Conservation (phyloP, 306 rosid genomes). For the Morella rubra region DNA sequence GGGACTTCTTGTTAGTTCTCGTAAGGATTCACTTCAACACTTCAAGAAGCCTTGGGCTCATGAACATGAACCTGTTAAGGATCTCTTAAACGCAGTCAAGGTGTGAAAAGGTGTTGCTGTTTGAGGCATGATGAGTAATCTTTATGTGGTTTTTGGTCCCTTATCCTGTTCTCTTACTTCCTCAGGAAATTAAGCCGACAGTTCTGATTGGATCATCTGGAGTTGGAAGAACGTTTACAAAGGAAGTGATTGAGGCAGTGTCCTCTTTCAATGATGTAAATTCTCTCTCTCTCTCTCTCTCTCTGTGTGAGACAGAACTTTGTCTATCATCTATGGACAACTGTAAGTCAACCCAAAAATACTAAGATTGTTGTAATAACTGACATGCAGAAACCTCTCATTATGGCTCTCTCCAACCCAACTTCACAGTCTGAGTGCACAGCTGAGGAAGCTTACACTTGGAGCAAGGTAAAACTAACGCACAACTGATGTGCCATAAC, state of each 20-base stretch:
- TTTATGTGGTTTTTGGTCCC: constrained; percentile 8
- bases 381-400: constrained; percentile 74
- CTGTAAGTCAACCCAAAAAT: constrained; percentile 6
- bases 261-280: constrained; percentile 63
- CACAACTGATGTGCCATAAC: constrained; percentile 1
- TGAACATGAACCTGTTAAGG: constrained; percentile 75
- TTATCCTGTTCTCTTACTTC: not conserved
- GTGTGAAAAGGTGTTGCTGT: constrained; percentile 29
- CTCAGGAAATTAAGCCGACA: constrained; percentile 80
- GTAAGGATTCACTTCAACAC: constrained; percentile 79
- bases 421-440: constrained; percentile 94
- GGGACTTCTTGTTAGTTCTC: constrained; percentile 87
- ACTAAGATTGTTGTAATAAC: constrained; percentile 18
- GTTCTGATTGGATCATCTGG: constrained; percentile 90
- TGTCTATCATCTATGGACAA: constrained; percentile 4
- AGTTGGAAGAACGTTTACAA: constrained; percentile 76
- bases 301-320: not conserved
- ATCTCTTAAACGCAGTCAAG: constrained; percentile 75
- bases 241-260: constrained; percentile 78
- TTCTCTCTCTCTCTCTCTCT: constrained; percentile 13
- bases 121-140: constrained; percentile 15
- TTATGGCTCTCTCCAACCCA: constrained; percentile 91
- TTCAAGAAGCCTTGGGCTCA: constrained; percentile 98
- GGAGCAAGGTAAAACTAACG: constrained; percentile 63
- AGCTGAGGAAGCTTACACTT: constrained; percentile 85